phyloP scores from a whole-genome alignment of 1,139 yeast genomes.

The Saccharomyces pastorianus region DNA sequence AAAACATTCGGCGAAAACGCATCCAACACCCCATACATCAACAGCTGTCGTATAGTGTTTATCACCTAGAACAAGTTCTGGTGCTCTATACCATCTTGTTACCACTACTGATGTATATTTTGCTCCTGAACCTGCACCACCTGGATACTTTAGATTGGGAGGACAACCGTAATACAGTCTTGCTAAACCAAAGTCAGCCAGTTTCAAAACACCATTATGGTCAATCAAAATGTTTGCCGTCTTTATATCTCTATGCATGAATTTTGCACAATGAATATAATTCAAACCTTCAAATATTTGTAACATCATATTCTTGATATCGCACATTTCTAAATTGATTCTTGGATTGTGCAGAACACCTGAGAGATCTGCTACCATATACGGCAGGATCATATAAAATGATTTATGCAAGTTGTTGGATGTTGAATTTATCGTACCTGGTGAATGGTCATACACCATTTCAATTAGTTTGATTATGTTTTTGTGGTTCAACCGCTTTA shows the following conservation, averaged over 20 bases:
- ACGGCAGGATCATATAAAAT: slow-evolving; percentile 86
- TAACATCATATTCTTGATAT: slow-evolving; percentile 74
- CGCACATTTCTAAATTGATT: slow-evolving; percentile 53
- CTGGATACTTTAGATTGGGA: slow-evolving; percentile 47
- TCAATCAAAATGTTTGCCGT: slow-evolving; percentile 87
- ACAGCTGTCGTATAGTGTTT: slow-evolving; percentile 84
- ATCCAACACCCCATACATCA: slow-evolving; percentile 96
- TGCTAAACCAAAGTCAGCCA: slow-evolving; percentile 93
- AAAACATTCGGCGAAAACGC: slow-evolving; percentile 90
- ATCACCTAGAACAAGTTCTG: slow-evolving; percentile 83
- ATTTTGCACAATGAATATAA: slow-evolving; percentile 64
- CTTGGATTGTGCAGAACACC: slow-evolving; percentile 84
- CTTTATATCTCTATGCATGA: slow-evolving; percentile 85
- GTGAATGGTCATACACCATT: slow-evolving; percentile 57
- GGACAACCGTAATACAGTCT: slow-evolving; percentile 65
- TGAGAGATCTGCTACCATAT: slow-evolving; percentile 87
- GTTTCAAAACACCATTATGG: slow-evolving; percentile 64
- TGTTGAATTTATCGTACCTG: slow-evolving; percentile 33
- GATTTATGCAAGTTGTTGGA: slow-evolving; percentile 23
- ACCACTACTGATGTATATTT: slow-evolving; percentile 87
- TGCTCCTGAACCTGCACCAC: slow-evolving; percentile 59
- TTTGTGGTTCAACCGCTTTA: slow-evolving; percentile 60
- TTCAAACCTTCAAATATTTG: slow-evolving; percentile 76
- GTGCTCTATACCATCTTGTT: slow-evolving; percentile 96
- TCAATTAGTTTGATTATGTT: slow-evolving; percentile 76